Percentiles rank a stretch among this genome's conserved stretches.
These are phyloP conservation scores for Tolypocladium capitatum DNA, from an alignment of 2,329 filamentous ascomycete genomes.

Conservation along the genomic window DNA sequence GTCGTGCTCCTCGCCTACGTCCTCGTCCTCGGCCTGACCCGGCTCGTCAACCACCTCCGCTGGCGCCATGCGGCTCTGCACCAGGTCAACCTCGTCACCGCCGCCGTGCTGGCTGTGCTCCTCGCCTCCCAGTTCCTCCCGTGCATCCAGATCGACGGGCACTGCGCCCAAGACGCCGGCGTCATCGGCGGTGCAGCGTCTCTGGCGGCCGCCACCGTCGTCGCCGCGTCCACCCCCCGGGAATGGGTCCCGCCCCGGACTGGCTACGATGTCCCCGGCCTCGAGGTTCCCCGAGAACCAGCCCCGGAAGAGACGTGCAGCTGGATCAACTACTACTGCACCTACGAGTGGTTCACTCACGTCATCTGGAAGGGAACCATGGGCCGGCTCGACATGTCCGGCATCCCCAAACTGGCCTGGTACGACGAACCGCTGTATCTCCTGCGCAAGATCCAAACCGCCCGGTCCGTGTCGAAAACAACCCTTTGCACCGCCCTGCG, in stretches of 20 bases:
- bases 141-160: conserved; percentile 24
- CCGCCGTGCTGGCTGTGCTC: conserved; percentile 22
- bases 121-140: conserved; percentile 26
- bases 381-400: conserved; percentile 29
- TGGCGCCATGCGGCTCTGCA: conserved; percentile 34
- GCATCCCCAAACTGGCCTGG: conserved; percentile 37
- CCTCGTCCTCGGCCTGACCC: conserved; percentile 29
- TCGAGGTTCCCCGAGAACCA: conserved; percentile 23
- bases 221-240: conserved; percentile 32
- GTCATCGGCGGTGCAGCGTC: conserved; percentile 22
- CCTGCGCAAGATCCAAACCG: conserved; percentile 27
- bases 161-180: conserved; percentile 16
- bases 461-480: conserved; percentile 26
- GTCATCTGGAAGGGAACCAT: conserved; percentile 33
- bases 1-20: conserved; percentile 24
- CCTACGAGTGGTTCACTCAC: conserved; percentile 37
- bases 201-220: conserved; percentile 21
- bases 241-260: conserved; percentile 35
- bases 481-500: conserved; percentile 32
- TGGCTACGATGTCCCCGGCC: conserved; percentile 23
- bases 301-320: conserved; percentile 39
- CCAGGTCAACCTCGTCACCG: conserved; percentile 33
- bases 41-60: conserved; percentile 24
- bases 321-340: conserved; percentile 37
- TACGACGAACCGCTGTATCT: conserved; percentile 40